Evolutionary conservation across 306 rosid genomes (phyloP).

Genomic region (Rosa lucieae): DNA sequence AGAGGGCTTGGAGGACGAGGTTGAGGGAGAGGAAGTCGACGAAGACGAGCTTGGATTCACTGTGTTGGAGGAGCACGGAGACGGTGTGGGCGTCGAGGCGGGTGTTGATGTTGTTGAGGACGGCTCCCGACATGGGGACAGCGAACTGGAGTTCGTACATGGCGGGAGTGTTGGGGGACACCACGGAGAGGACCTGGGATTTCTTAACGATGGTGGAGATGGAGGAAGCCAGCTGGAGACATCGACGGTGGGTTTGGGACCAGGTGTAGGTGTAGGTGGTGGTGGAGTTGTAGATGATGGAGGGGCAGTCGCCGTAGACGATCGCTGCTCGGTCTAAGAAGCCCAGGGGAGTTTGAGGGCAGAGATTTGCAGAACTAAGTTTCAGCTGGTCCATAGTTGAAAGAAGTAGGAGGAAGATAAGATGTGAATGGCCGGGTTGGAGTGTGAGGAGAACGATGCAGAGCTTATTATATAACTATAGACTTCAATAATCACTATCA

Average conservation of each 20-base stretch:
- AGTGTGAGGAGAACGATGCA: too few relatives aligned
- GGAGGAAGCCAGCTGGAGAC: conserved; percentile 66
- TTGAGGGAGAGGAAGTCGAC: conserved; percentile 36
- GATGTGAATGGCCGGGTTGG: too few relatives aligned
- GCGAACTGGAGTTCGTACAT: conserved; percentile 82
- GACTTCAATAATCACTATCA: too few relatives aligned
- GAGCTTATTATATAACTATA: too few relatives aligned
- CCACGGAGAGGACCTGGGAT: conserved; percentile 54
- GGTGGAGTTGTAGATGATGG: conserved; percentile 37
- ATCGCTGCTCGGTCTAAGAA: conserved; percentile 52
- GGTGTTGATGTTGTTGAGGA: conserved; percentile 57
- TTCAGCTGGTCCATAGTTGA: conserved; percentile 31
- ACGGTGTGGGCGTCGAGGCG: conserved; percentile 60
- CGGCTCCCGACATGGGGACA: conserved; percentile 68
- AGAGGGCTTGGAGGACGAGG: conserved; percentile 38
- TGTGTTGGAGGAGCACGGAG: conserved; percentile 58
- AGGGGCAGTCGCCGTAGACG: conserved; percentile 39
- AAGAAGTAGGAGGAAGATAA: not conserved
- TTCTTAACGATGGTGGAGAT: conserved; percentile 31
- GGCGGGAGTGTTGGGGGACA: conserved; percentile 61
- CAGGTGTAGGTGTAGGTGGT: conserved; percentile 55
- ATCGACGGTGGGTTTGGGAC: conserved; percentile 61
- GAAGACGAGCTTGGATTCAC: conserved; percentile 64
- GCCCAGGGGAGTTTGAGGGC: conserved; percentile 53
- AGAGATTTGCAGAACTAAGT: conserved; percentile 40